Evolutionary conservation across 371 early-diverging fungal species (phyloP).

Genomic region (Sporodiniella umbellata): DNA sequence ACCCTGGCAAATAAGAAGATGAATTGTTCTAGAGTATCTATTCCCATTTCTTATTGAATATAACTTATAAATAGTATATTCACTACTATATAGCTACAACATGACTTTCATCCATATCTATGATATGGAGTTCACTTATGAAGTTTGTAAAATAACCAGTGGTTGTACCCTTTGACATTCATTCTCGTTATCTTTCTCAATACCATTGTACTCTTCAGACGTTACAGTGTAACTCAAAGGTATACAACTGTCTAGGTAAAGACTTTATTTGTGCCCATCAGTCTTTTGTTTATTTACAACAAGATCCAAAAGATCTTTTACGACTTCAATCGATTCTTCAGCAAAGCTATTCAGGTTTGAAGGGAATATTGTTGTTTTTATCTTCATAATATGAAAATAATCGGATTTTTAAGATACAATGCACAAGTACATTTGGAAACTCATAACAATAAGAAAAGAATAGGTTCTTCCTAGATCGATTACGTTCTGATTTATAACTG

Average conservation of each 20-base stretch:
- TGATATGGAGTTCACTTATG: conserved; percentile 7
- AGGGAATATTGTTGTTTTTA: conserved; percentile 4
- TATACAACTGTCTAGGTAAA: conserved; percentile 7
- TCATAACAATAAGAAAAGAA: conserved; percentile 11
- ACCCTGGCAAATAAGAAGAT: conserved; percentile 5
- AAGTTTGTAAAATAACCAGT: conserved; percentile 11
- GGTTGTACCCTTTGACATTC: conserved; percentile 4
- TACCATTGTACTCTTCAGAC: conserved; percentile 2
- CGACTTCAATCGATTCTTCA: conserved; percentile 8
- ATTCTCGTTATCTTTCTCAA: background rate
- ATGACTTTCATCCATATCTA: conserved; percentile 2
- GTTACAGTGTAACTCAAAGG: conserved; percentile 6
- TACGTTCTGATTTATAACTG: conserved; percentile 4
- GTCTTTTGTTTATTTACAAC: conserved; percentile 7
- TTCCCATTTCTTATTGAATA: conserved; percentile 4
- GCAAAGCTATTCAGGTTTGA: background rate
- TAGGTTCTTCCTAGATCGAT: conserved; percentile 8
- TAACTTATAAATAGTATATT: conserved; percentile 1
- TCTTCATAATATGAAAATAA: conserved; percentile 6
- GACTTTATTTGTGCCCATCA: background rate
- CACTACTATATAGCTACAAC: conserved; percentile 4
- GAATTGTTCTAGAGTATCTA: conserved; percentile 7
- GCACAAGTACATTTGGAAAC: conserved; percentile 15
- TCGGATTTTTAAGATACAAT: conserved; percentile 1
- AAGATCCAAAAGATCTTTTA: conserved; percentile 16